Conservation (phyloP, 176 grass and related monocot species). For the Triticum turgidum region DNA sequence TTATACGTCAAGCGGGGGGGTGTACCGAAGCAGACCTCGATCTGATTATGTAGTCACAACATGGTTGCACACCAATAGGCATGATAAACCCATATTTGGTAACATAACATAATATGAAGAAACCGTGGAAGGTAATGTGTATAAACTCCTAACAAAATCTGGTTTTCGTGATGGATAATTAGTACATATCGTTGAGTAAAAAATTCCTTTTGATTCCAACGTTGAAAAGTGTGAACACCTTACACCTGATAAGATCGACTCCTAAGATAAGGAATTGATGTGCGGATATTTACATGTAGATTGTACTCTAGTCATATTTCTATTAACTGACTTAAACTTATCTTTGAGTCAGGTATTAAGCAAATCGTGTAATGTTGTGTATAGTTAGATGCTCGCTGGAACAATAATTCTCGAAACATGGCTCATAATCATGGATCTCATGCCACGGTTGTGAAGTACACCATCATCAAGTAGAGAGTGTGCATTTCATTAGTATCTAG, state of each 20-base stretch:
- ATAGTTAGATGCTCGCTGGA: background rate
- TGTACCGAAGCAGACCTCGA: no score
- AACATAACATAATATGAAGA: background rate
- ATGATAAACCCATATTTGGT: background rate
- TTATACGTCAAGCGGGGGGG: no score
- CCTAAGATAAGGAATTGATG: background rate
- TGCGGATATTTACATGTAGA: background rate
- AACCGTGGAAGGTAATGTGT: background rate
- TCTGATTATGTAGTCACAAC: background rate
- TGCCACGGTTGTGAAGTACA: background rate
- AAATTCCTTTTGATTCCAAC: background rate
- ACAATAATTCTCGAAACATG: background rate
- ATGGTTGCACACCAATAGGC: background rate
- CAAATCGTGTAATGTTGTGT: background rate
- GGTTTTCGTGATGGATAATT: background rate
- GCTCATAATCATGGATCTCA: background rate
- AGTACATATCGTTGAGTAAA: background rate
- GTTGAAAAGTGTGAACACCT: background rate
- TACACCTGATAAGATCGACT: background rate
- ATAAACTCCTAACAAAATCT: background rate
- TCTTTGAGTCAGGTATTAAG: background rate
- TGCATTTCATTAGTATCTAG: background rate
- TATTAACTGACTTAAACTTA: background rate
- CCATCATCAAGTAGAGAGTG: background rate
- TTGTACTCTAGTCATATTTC: background rate